Base-by-base conservation (phyloP, 179 eudicot species). In the Nepenthes alata region DNA sequence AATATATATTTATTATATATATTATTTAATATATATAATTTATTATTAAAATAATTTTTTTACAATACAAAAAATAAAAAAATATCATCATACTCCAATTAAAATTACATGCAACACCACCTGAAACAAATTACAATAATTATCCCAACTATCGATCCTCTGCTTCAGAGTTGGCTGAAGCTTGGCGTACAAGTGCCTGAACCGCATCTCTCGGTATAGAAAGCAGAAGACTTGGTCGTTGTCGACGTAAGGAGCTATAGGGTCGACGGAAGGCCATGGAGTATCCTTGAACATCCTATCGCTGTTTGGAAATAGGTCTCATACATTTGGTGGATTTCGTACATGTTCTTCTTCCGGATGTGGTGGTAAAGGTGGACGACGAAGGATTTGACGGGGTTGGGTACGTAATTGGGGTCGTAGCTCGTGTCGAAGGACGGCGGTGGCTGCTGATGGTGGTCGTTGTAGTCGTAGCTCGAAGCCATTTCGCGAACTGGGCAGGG, bases 241-340 rank as follows among this genome's bases (percentile, higher is more conserved):
- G 35, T 91, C 98, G 2, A 89, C 96, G 64, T 70, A 86, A 0
- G 75, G 78, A 0, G 98, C 79, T 15, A 91, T 81, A 2, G 91
- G 87, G 2, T 91, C 95, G 5, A 86, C 96, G 4, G 91, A 81
- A 0, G 96, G 98, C 98, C 98, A 91, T 0, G 96, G 95, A 1
- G 82, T 61, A 64, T 91, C 96, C 72, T 91, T 91, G 67, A 91
- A 91, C 66, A 81, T 25, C 5, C 96, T 78, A 6, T 86, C 96
- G 55, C 88, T 81, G 81, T 78, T 35, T 84, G 85, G 73, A 90
- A 90, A 1, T 89, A 82, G 35, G 83, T 83, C 70, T 89, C 96
- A 72, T 91, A 89, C 96, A 91, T 91, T 78, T 86, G 95, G 76
- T 89, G 95, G 63, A 89, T 91, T 75, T 91, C 98, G 77, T 86